Conservation (phyloP, 2,329 filamentous ascomycete species). For the Catunica adiposa region DNA sequence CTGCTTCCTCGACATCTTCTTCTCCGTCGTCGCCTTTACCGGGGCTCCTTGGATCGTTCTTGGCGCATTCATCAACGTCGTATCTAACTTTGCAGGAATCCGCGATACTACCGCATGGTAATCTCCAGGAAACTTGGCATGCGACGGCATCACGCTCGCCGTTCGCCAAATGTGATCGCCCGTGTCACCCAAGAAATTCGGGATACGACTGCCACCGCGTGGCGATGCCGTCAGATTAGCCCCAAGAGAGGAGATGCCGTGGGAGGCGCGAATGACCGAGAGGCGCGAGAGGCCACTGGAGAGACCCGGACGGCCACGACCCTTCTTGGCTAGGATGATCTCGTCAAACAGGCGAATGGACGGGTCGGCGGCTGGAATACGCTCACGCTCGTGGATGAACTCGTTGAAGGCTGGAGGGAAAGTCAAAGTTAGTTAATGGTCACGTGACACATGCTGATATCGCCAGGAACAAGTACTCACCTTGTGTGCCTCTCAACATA, state of each 20-base stretch:
- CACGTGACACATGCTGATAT: conserved; percentile 14
- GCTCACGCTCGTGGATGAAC: conserved; percentile 70
- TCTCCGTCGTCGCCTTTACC: conserved; percentile 35
- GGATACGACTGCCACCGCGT: conserved; percentile 24
- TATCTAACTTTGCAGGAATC: conserved; percentile 70
- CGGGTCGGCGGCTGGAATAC: conserved; percentile 42
- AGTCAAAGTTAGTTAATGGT: not conserved
- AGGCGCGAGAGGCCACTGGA: conserved; percentile 47
- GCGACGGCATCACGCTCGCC: conserved; percentile 42
- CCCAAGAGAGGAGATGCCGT: conserved; percentile 24
- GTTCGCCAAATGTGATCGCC: conserved; percentile 69
- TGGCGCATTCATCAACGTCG: conserved; percentile 78
- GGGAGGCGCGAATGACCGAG: conserved; percentile 40
- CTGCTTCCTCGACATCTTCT: conserved; percentile 38
- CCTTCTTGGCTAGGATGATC: conserved; percentile 64
- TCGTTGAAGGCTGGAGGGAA: conserved; percentile 49
- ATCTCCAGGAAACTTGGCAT: conserved; percentile 44
- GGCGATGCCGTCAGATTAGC: conserved; percentile 14
- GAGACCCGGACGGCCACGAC: conserved; percentile 47
- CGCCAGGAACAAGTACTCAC: conserved; percentile 28
- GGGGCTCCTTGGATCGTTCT: conserved; percentile 81
- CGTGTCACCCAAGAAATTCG: conserved; percentile 53
- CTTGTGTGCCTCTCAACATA: conserved; percentile 51
- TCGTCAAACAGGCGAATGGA: conserved; percentile 66
- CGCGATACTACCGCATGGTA: conserved; percentile 44